These are phyloP conservation scores for Starmerella gropengiesseri DNA, from an alignment of 805 yeast species.

Conservation along the genomic window DNA sequence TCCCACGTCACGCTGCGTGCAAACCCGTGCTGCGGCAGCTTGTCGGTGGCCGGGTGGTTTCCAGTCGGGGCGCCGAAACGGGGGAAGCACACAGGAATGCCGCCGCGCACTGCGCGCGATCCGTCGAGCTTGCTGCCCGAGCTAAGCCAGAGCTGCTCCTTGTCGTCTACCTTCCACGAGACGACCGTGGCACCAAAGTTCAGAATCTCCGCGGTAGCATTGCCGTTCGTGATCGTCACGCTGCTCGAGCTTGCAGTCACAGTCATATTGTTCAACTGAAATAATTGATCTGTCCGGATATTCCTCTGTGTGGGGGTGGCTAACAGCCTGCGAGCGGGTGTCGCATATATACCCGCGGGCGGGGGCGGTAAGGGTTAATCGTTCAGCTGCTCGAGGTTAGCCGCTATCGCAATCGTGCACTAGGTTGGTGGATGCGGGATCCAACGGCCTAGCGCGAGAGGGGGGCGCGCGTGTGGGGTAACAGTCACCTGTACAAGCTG, in stretches of 20 bases:
- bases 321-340: too few relatives aligned
- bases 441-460: too few relatives aligned
- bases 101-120: constrained; percentile 90
- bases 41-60: constrained; percentile 33
- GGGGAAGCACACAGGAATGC: constrained; percentile 93
- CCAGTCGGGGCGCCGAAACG: constrained; percentile 50
- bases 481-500: too few relatives aligned
- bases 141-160: constrained; percentile 70
- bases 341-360: too few relatives aligned
- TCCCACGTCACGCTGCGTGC: constrained; percentile 91
- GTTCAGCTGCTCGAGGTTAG: too few relatives aligned
- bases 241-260: constrained; percentile 13
- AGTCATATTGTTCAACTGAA: too few relatives aligned
- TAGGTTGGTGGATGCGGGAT: too few relatives aligned
- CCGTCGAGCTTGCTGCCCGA: constrained; percentile 72
- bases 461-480: too few relatives aligned
- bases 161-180: constrained; percentile 65
- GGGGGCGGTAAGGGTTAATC: too few relatives aligned
- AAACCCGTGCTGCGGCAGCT: constrained; percentile 92
- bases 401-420: too few relatives aligned
- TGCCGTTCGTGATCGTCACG: constrained; percentile 20
- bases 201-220: constrained; percentile 45
- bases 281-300: too few relatives aligned
- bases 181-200: constrained; percentile 80
- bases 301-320: too few relatives aligned